Base-by-base conservation (phyloP, 768 basidiomycete species). In the Kwoniella heveanensis region DNA sequence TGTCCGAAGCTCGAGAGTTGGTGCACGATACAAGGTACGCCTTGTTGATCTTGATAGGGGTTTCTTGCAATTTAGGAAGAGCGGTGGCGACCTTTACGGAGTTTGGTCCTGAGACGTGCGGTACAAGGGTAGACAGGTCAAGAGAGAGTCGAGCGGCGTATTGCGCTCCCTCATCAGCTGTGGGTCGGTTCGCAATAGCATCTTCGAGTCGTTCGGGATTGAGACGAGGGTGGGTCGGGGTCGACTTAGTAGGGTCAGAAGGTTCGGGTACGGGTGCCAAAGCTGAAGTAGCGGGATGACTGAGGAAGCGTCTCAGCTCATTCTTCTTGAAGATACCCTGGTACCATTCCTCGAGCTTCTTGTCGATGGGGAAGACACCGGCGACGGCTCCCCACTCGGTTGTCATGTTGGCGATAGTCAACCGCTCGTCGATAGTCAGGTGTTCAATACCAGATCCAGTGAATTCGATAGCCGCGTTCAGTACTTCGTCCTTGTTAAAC, bases 351-450 rank as follows among this genome's bases (percentile, higher is more conserved):
- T 93, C 75, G 21, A 93, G 85, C 9, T 85, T 87, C 21, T 87
- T 83, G 75, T 99, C 96, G 5, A 91, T 88, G 0, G 95, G 94
- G 83, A 99, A 98, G 7, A 96, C 87, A 30, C 96, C 96, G 8
- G 87, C 93, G 1, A 99, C 85, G 1, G 96, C 96, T 48, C 96
- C 96, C 96, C 96, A 99, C 80, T 99, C 96, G 29, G 96, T 98
- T 5, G 96, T 98, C 96, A 98, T 99, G 80, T 99, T 98, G n/a
- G 93, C 84, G 69, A 98, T 98, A 0, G 95, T 94, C 50, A 99
- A 84, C 46, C 96, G 86, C 71, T 98, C 94, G 75, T 99, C 95
- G 58, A 99, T 85, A 3, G 86, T 81, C 53, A 99, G 83, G 19
- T 86, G 84, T 19, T 85, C 76, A 10, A 97, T 84, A 25, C 96